Conservation (phyloP, 1,284 basidiomycete genomes). For the Ganoderma resinaceum region DNA sequence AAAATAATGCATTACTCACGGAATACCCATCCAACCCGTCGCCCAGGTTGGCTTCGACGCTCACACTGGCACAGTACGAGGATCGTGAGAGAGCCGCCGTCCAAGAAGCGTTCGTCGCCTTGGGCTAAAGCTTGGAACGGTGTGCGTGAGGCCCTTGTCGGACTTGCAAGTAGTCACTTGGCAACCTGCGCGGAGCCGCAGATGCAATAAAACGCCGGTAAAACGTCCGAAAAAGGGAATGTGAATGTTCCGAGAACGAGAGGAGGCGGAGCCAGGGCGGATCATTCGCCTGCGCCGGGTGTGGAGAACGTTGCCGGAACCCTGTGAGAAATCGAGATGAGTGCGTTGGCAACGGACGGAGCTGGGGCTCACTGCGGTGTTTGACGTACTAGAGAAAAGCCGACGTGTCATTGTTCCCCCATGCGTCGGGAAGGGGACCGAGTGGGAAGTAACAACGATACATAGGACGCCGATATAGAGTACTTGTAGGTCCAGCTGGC, state of each 20-base stretch:
- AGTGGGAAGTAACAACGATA: not conserved
- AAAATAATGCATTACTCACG: not conserved
- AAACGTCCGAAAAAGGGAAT: not conserved
- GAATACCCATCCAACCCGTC: not conserved
- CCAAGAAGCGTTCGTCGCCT: not conserved
- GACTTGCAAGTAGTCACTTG: not conserved
- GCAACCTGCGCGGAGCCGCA: conserved; percentile 2
- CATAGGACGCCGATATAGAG: not conserved
- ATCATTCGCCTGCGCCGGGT: not conserved
- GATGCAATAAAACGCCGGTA: not conserved
- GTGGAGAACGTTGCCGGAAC: not conserved
- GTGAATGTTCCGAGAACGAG: not conserved
- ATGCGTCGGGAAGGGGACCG: not conserved
- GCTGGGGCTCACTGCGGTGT: not conserved
- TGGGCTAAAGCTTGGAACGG: not conserved
- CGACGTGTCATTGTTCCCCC: not conserved
- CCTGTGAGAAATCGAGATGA: not conserved
- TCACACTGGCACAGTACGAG: not conserved
- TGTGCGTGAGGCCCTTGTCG: not conserved
- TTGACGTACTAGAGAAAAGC: not conserved
- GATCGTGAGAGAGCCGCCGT: not conserved
- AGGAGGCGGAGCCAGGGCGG: not conserved
- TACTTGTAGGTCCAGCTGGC: not conserved
- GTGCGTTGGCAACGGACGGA: not conserved
- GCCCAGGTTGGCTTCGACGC: not conserved